Percentiles rank a stretch among this genome's conserved stretches.
Conservation (phyloP, 495 filamentous ascomycete genomes). For the Elaphomyces granulatus region DNA sequence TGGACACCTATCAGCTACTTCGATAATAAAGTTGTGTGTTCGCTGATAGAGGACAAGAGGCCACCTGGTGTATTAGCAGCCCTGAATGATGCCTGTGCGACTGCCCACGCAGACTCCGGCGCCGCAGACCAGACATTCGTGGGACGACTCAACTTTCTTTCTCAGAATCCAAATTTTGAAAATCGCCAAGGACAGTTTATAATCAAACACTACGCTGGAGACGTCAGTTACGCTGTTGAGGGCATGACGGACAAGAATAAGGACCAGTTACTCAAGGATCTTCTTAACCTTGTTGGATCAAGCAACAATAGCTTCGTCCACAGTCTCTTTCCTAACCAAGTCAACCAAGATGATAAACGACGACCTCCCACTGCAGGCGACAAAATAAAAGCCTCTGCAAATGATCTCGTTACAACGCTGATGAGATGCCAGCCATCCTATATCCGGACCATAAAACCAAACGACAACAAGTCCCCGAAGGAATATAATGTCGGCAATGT, state of each 20-base stretch:
- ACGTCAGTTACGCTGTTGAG: slow-evolving; percentile 87
- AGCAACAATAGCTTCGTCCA: slow-evolving; percentile 79
- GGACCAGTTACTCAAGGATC: slow-evolving; percentile 88
- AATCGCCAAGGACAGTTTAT: slow-evolving; percentile 92
- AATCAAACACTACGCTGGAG: slow-evolving; percentile 97
- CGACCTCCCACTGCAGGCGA: slow-evolving; percentile 91
- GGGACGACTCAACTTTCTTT: slow-evolving; percentile 75
- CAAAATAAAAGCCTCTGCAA: slow-evolving; percentile 93
- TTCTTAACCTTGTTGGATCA: slow-evolving; percentile 73
- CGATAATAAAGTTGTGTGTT: slow-evolving; percentile 98
- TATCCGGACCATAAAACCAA: slow-evolving; percentile 98
- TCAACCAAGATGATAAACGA: slow-evolving; percentile 91
- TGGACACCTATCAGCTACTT: slow-evolving; percentile 99
- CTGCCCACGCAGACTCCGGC: slow-evolving; percentile 84
- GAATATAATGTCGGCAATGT: slow-evolving; percentile 90
- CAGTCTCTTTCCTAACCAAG: slow-evolving; percentile 76
- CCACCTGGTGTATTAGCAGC: slow-evolving; percentile 93
- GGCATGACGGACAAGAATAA: slow-evolving; percentile 99
- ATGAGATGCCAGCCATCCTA: slow-evolving; percentile 97
- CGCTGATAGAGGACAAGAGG: slow-evolving; percentile 83
- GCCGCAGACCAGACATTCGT: slow-evolving; percentile 95
- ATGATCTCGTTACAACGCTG: slow-evolving; percentile 84
- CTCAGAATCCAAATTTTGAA: slow-evolving; percentile 78
- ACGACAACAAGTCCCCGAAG: slow-evolving; percentile 89
- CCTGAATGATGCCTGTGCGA: slow-evolving; percentile 94